These are phyloP conservation scores for Madurella mycetomatis DNA, from an alignment of 2,329 filamentous ascomycete species.

Conservation along the genomic window DNA sequence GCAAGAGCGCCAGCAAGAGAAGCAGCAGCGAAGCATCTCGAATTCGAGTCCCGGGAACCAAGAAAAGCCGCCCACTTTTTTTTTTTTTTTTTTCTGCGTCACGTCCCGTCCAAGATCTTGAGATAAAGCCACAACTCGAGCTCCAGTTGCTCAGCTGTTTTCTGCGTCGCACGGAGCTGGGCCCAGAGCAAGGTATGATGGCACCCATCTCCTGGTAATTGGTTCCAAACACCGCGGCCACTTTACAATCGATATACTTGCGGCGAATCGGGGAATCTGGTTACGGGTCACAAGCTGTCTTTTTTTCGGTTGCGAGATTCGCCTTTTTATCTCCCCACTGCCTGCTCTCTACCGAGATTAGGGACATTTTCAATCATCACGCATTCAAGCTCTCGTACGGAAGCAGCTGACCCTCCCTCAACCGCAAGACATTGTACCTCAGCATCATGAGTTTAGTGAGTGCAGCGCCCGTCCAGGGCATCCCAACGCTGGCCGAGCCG, in stretches of 20 bases:
- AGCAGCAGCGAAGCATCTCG: slow-evolving; percentile 1
- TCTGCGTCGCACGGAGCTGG: slow-evolving; percentile 12
- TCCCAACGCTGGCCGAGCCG: slow-evolving; percentile 28
- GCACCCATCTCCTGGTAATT: slow-evolving; percentile 14
- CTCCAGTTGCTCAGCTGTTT: slow-evolving; percentile 9
- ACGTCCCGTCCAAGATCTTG: not conserved
- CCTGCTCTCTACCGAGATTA: slow-evolving; percentile 18
- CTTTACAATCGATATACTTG: slow-evolving; percentile 21
- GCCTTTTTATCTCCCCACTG: slow-evolving; percentile 12
- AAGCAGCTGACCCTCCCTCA: not conserved
- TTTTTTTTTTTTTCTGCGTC: slow-evolving; percentile 4
- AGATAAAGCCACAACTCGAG: not conserved
- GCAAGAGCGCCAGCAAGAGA: not conserved
- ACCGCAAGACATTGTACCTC: not conserved
- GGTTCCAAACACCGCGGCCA: slow-evolving; percentile 14
- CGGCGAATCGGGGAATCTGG: slow-evolving; percentile 22
- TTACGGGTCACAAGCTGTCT: slow-evolving; percentile 19
- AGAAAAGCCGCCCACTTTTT: slow-evolving; percentile 6
- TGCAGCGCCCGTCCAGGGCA: slow-evolving; percentile 25
- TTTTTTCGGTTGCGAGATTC: slow-evolving; percentile 13
- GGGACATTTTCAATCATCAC: slow-evolving; percentile 3
- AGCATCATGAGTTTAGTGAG: slow-evolving; percentile 29
- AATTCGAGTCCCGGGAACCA: slow-evolving; percentile 8
- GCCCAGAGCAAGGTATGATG: slow-evolving; percentile 21
- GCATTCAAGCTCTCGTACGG: not conserved